Percentiles rank a stretch among this genome's conserved stretches.
These are phyloP conservation scores for Neurospora sp. DNA, from an alignment of 495 filamentous ascomycete genomes.

Conservation along the genomic window DNA sequence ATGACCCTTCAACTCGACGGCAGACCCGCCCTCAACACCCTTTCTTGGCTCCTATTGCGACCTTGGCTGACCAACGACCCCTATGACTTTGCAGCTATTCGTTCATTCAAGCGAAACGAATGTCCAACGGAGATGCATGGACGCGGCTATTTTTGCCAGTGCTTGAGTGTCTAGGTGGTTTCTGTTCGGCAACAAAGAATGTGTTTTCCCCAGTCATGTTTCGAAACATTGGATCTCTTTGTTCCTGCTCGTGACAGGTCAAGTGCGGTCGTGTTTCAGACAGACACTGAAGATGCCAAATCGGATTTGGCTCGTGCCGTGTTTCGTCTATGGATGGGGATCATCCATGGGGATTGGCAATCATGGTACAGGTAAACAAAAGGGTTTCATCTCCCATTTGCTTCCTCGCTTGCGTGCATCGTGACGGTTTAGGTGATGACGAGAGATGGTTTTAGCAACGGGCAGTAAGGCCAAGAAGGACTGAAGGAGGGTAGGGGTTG, in stretches of 20 bases:
- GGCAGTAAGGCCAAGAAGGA: not conserved
- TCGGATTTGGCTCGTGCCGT: not conserved
- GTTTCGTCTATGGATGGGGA: not conserved
- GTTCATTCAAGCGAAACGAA: not conserved
- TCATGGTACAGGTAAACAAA: not conserved
- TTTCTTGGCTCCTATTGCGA: not conserved
- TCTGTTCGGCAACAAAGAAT: not conserved
- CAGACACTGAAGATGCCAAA: not conserved
- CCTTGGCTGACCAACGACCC: not conserved
- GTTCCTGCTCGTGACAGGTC: not conserved
- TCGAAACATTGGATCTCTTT: not conserved
- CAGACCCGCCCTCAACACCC: not conserved
- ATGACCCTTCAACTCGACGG: not conserved
- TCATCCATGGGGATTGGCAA: not conserved
- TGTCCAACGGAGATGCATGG: not conserved
- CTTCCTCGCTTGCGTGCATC: not conserved
- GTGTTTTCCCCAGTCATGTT: not conserved
- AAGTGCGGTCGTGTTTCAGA: not conserved
- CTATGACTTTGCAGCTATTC: not conserved
- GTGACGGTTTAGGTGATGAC: not conserved
- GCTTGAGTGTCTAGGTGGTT: not conserved
- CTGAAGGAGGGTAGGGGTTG: not conserved
- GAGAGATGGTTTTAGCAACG: not conserved
- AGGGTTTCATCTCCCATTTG: not conserved
- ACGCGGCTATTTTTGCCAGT: not conserved